These are phyloP conservation scores for Emmonsiellopsis sp. DNA, from an alignment of 2,329 filamentous ascomycete species.

Conservation along the genomic window DNA sequence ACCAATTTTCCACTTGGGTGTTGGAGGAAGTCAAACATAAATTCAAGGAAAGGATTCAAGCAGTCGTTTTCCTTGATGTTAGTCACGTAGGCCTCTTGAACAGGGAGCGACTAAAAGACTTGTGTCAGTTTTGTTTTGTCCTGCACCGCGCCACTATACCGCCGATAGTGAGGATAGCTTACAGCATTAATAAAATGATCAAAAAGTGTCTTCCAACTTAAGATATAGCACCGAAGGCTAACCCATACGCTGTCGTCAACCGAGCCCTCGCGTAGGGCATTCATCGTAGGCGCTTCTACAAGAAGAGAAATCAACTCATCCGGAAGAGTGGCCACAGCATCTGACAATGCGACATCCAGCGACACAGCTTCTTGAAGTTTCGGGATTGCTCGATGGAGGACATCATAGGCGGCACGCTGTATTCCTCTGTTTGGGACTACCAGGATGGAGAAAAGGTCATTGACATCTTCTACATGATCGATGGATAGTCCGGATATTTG, in stretches of 20 bases:
- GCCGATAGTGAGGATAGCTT: conserved; percentile 14
- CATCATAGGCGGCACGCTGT: conserved; percentile 69
- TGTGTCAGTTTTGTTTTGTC: neutral
- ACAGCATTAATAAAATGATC: conserved; percentile 68
- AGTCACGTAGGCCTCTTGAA: conserved; percentile 71
- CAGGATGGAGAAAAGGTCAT: conserved; percentile 65
- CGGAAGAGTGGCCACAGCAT: conserved; percentile 57
- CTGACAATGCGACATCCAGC: conserved; percentile 56
- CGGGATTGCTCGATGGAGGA: conserved; percentile 75
- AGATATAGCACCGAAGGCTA: conserved; percentile 66
- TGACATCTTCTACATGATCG: conserved; percentile 53
- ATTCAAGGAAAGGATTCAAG: conserved; percentile 61
- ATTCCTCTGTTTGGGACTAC: conserved; percentile 66
- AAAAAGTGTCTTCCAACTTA: conserved; percentile 85
- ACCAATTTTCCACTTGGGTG: conserved; percentile 65
- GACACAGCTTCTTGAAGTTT: conserved; percentile 71
- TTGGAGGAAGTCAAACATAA: conserved; percentile 77
- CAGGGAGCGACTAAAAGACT: conserved; percentile 55
- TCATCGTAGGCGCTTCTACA: conserved; percentile 64
- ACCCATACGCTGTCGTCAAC: conserved; percentile 60
- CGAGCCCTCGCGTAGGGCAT: conserved; percentile 56
- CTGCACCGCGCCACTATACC: neutral
- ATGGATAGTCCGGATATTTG: conserved; percentile 57
- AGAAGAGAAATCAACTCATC: conserved; percentile 77
- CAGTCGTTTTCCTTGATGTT: conserved; percentile 67